These are phyloP conservation scores for Colletotrichum lini DNA, from an alignment of 2,329 filamentous ascomycete genomes.

Conservation along the genomic window DNA sequence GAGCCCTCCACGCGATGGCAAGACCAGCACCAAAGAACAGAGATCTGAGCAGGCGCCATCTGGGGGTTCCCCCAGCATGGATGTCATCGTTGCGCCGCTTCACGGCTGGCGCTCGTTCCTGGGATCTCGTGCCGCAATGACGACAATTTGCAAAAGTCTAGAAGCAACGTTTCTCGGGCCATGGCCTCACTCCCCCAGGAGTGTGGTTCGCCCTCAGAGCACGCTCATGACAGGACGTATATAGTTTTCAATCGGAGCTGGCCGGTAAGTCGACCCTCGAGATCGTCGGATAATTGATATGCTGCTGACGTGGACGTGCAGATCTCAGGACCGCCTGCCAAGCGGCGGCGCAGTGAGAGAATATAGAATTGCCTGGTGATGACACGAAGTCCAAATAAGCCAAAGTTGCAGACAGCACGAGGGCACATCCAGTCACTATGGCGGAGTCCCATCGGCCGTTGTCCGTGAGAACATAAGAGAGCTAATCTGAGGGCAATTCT, in stretches of 20 bases:
- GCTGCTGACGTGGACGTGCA: conserved; percentile 17
- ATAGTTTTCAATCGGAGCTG: conserved; percentile 61
- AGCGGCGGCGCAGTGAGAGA: conserved; percentile 39
- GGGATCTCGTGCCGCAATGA: conserved; percentile 44
- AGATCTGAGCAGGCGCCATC: conserved; percentile 51
- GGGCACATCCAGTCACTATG: conserved; percentile 38
- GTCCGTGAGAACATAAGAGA: conserved; percentile 59
- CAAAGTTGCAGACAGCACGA: conserved; percentile 58
- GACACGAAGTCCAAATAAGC: conserved; percentile 55
- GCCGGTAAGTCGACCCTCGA: conserved; percentile 21
- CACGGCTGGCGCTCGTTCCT: conserved; percentile 17
- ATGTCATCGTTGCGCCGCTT: conserved; percentile 20
- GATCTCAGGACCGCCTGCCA: conserved; percentile 31
- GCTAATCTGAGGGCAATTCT: conserved; percentile 57
- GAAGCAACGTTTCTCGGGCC: conserved; percentile 31
- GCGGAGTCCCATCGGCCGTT: conserved; percentile 46
- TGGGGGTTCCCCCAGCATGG: conserved; percentile 2
- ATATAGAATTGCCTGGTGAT: conserved; percentile 52
- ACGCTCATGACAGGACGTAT: conserved; percentile 44
- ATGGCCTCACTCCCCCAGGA: conserved; percentile 27
- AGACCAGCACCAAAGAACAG: conserved; percentile 50
- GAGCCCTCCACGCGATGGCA: conserved; percentile 42
- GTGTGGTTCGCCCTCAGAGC: conserved; percentile 14
- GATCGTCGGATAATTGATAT: neutral
- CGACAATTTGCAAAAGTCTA: conserved; percentile 42